Percentiles rank a stretch among this genome's conserved stretches.
Conservation (phyloP, 2,329 filamentous ascomycete species). For the Tolypocladium endophyticum region DNA sequence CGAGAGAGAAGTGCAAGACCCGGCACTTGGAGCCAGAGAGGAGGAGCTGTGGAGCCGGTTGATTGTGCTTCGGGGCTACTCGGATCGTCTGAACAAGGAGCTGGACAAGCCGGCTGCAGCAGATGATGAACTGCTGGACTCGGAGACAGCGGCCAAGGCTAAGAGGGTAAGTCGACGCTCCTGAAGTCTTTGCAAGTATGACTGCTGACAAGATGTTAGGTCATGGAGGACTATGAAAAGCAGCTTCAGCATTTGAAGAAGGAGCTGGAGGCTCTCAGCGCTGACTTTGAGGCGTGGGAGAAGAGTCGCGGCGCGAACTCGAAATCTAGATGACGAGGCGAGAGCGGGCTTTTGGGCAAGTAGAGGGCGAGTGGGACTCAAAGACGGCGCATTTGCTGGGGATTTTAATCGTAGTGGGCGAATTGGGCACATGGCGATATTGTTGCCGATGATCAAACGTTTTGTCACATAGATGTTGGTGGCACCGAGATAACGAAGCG, state of each 20-base stretch:
- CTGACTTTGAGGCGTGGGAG: constrained; percentile 46
- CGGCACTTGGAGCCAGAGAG: constrained; percentile 61
- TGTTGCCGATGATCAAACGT: not conserved
- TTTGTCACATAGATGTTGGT: not conserved
- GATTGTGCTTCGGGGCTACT: constrained; percentile 63
- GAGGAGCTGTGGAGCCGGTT: constrained; percentile 82
- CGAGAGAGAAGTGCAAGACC: constrained; percentile 62
- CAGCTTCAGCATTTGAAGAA: constrained; percentile 68
- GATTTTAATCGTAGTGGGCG: not conserved
- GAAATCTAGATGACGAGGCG: constrained; percentile 16
- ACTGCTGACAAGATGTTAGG: constrained; percentile 32
- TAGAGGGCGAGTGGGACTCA: not conserved
- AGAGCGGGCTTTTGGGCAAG: not conserved
- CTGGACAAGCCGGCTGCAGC: constrained; percentile 54
- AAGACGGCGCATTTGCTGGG: not conserved
- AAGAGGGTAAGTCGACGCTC: constrained; percentile 51
- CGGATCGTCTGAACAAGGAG: constrained; percentile 62
- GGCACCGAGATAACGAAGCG: not conserved
- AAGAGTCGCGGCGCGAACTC: constrained; percentile 32
- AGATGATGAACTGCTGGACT: constrained; percentile 49
- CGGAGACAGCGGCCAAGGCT: constrained; percentile 59
- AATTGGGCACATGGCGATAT: not conserved
- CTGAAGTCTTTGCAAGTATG: not conserved
- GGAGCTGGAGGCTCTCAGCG: constrained; percentile 54
- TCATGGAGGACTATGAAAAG: constrained; percentile 72